Evolutionary conservation across 805 yeast species (phyloP), one percentile per base, ranked within the genome.

Genomic region (Debaryomyces hansenii): DNA sequence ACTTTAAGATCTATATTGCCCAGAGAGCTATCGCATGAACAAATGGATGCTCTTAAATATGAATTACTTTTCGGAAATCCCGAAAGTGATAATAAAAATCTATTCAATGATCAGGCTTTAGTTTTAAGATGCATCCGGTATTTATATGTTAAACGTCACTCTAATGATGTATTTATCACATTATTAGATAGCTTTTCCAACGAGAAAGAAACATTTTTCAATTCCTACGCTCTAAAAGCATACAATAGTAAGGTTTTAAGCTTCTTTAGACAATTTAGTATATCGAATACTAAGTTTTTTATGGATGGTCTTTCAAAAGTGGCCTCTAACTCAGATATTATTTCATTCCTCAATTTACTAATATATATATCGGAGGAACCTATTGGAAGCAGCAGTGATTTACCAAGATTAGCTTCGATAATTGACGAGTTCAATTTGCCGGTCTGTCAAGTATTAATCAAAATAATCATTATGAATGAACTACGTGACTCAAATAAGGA

Each of bases 391-490:
- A 9, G 44, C 14, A 15, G 16, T 3, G 66, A 65, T 28, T 48
- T 68, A 10, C 38, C 39, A n/a, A 39, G 42, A 5, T 18, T 53
- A 18, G 46, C 58, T 2, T 12, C 34, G 7, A 27, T 40, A 1
- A 55, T 62, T 4, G 62, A 67, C 42, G 77, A 70, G 44, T 71
- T 71, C 48, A 68, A 65, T 40, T 51, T 72, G 20, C 69, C 73
- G 1, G 48, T 64, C 5, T 56, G 51, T 36, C 77, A 72, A 41
- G 45, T 66, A 5, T 44, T 69, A 11, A 43, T 70, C 9, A 52
- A 62, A 18, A 52, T 55, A 0, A 48, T 65, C 1, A 42, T 62
- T 2, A 33, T 46, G 3, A 43, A 50, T 10, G 63, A 60, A 11
- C 48, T 53, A 20, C 35, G 41, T 6, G 41, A 50, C 1, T 31